Evolutionary conservation across 495 filamentous ascomycete genomes (phyloP).

Genomic region (Penicillium egyptiacum): DNA sequence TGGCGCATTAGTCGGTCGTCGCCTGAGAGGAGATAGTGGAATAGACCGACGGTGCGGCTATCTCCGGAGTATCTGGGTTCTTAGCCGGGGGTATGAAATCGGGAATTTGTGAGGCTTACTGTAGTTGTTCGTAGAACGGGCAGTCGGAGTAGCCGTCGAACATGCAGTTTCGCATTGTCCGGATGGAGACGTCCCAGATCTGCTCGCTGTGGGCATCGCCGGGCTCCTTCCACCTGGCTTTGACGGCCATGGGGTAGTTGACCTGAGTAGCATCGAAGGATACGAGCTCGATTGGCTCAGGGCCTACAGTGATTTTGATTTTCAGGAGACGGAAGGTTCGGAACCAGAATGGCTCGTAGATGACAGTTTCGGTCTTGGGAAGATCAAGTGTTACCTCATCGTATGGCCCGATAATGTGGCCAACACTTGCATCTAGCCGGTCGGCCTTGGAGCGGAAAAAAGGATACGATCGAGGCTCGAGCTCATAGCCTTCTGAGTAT

Average conservation of each 20-base stretch:
- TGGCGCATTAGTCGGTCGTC: constrained; percentile 42
- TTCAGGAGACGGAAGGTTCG: constrained; percentile 38
- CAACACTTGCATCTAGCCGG: constrained; percentile 31
- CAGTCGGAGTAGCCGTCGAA: constrained; percentile 43
- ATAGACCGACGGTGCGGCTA: constrained; percentile 33
- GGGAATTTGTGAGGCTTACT: constrained; percentile 22
- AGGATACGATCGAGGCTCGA: constrained; percentile 39
- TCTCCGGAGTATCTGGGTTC: constrained; percentile 31
- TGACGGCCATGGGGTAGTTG: constrained; percentile 36
- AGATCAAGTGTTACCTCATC: constrained; percentile 30
- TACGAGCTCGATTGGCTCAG: constrained; percentile 17
- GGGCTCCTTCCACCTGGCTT: constrained; percentile 27
- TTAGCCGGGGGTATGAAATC: background rate
- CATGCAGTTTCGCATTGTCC: constrained; percentile 42
- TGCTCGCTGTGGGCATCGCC: constrained; percentile 14
- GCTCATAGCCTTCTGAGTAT: constrained; percentile 44
- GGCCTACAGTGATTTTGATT: constrained; percentile 28
- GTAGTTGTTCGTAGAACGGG: constrained; percentile 43
- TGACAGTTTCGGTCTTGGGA: background rate
- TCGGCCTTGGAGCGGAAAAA: constrained; percentile 40
- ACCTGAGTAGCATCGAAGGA: constrained; percentile 30
- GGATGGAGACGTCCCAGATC: constrained; percentile 37
- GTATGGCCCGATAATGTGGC: constrained; percentile 37
- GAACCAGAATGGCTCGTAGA: constrained; percentile 44
- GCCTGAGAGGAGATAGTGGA: constrained; percentile 40